Evolutionary conservation across 768 basidiomycete species (phyloP).

Genomic region (Suillus fuscotomentosus): DNA sequence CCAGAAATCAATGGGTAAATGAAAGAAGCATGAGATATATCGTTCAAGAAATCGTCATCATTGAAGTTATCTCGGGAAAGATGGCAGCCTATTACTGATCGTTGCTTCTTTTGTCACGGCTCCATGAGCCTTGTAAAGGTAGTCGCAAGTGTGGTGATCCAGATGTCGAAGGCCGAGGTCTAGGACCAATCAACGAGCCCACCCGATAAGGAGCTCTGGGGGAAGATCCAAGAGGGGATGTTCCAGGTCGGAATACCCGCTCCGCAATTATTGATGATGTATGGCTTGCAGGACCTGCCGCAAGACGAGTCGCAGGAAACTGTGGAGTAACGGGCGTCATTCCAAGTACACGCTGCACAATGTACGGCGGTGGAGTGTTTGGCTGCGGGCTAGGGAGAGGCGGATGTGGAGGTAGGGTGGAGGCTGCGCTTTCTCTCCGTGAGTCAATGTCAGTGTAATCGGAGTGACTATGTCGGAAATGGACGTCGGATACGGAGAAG

Average conservation of each 20-base stretch:
- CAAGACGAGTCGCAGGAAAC: slow-evolving; percentile 1
- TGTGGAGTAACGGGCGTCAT: slow-evolving; percentile 20
- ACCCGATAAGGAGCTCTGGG: slow-evolving; percentile 11
- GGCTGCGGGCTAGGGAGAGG: slow-evolving; percentile 34
- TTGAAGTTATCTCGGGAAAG: background rate
- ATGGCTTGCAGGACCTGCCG: background rate
- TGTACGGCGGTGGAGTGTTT: slow-evolving; percentile 23
- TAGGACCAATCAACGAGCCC: slow-evolving; percentile 27
- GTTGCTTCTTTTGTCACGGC: slow-evolving; percentile 13
- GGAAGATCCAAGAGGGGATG: slow-evolving; percentile 4
- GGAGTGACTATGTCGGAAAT: slow-evolving; percentile 43
- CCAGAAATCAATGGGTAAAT: background rate
- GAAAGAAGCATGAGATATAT: background rate
- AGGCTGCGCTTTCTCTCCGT: slow-evolving; percentile 31
- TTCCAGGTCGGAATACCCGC: slow-evolving; percentile 8
- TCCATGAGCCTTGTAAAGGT: slow-evolving; percentile 32
- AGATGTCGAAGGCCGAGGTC: slow-evolving; percentile 22
- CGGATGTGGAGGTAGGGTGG: slow-evolving; percentile 42
- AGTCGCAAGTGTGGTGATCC: slow-evolving; percentile 25
- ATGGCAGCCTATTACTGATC: background rate
- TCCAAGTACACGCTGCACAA: slow-evolving; percentile 32
- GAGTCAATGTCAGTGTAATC: slow-evolving; percentile 30
- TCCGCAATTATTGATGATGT: background rate
- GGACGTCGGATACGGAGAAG: slow-evolving; percentile 52
- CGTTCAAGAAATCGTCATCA: slow-evolving; percentile 21